Conservation (phyloP, 177 flowering plant species). For the Vitis hybrid region DNA sequence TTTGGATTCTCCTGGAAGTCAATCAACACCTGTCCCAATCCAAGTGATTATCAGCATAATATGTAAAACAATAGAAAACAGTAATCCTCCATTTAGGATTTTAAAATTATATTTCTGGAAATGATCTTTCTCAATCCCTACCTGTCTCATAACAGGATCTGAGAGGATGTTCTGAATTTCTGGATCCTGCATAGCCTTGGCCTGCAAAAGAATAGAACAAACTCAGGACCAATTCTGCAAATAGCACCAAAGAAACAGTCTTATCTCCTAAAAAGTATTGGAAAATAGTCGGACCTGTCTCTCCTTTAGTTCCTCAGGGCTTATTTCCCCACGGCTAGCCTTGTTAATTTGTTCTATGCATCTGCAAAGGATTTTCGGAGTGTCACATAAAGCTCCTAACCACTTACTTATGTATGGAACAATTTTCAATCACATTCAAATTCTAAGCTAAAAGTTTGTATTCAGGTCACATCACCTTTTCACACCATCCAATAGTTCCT, state of each 20-base stretch:
- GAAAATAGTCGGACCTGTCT: constrained; percentile 62
- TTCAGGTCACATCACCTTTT: constrained; percentile 44
- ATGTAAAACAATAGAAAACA: no score
- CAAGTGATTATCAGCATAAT: not conserved
- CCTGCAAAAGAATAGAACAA: constrained; percentile 42
- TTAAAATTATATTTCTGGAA: no score
- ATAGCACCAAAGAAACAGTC: not conserved
- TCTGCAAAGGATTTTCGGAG: constrained; percentile 33
- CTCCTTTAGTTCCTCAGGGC: constrained; percentile 90
- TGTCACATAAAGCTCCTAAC: not conserved
- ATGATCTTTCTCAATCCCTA: constrained; percentile 12
- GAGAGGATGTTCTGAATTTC: constrained; percentile 89
- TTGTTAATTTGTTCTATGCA: constrained; percentile 88
- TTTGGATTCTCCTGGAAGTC: constrained; percentile 94
- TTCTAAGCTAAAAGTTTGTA: not conserved
- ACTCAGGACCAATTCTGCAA: not conserved
- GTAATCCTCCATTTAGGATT: no score
- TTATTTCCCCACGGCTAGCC: constrained; percentile 90
- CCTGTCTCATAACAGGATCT: constrained; percentile 99
- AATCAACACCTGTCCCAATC: constrained; percentile 55
- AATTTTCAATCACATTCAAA: not conserved
- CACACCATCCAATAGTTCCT: constrained; percentile 82
- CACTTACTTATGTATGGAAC: not conserved
- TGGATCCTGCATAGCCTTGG: constrained; percentile 97
- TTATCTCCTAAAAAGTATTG: not conserved